Base-by-base conservation (phyloP, 1,284 basidiomycete species). In the Takashimella koratensis region DNA sequence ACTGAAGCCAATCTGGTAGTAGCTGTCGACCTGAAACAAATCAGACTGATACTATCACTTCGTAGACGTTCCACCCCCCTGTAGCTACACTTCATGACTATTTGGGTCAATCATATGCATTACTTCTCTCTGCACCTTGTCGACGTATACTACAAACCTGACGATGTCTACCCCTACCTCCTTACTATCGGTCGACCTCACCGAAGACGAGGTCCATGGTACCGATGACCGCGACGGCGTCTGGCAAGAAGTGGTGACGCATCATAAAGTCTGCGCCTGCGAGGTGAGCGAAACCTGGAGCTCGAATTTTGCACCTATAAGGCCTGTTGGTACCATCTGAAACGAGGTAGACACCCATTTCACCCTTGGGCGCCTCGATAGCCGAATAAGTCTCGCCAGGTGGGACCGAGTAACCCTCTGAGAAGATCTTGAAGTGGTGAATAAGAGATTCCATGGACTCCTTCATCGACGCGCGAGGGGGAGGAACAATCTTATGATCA, bases 371-470 rank as follows among this genome's bases (percentile, higher is more conserved):
- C 19, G 95, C 95, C 78, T 98, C 95, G 66, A 98, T 98, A 4
- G 95, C 92, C 51, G 85, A 86, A 80, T 98, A 98, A 0, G 95
- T 98, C 80, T 98, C 95, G 27, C 95, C 83, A 27, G 94, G 89
- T 16, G 95, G 95, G n/a, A 98, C 95, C 25, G 89, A 89, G 79
- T 92, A 98, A 20, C 95, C 95, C 77, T 98, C 94, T 52, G 88
- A 92, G 81, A 95, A 98, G 65, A 94, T 81, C 86, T 98, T 98
- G 81, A 98, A 98, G 80, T 98, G 95, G 77, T 98, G 94, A 67
- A 98, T 97, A 60, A 97, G 82, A 12, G 88, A 86, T 78, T 97
- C 91, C 94, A 98, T 98, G 76, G 86, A 90, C 81, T 98, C 95
- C 80, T 98, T 98, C 96, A 98, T 98, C 48, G 86, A 86, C 2